Evolutionary conservation across 2,329 filamentous ascomycete genomes (phyloP).

Genomic region (Monosporascus sp.): DNA sequence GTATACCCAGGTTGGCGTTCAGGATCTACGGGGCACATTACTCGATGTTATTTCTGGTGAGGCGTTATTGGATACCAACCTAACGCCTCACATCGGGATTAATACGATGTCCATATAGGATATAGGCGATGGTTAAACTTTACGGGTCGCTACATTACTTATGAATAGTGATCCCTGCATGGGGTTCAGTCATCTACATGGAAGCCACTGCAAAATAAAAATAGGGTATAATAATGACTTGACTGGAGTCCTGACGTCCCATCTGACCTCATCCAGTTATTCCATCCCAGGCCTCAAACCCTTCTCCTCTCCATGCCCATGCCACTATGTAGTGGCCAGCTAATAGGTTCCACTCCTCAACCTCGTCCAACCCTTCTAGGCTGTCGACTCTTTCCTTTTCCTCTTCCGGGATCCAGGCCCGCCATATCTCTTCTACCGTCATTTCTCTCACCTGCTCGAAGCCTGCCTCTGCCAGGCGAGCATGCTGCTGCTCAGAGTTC

Average conservation of each 20-base stretch:
- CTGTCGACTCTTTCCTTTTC: conserved; percentile 77
- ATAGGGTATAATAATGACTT: background rate
- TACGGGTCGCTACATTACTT: no score
- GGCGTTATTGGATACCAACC: no score
- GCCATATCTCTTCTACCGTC: conserved; percentile 60
- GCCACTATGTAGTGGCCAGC: conserved; percentile 84
- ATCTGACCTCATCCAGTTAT: background rate
- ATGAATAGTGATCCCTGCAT: no score
- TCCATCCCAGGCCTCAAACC: conserved; percentile 23
- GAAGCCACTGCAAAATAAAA: background rate
- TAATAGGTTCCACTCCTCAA: conserved; percentile 88
- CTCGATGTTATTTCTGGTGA: background rate
- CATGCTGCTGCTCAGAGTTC: conserved; percentile 61
- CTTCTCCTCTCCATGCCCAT: conserved; percentile 72
- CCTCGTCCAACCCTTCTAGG: conserved; percentile 86
- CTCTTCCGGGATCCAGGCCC: conserved; percentile 59
- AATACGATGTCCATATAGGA: no score
- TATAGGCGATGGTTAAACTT: no score
- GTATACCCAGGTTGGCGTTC: background rate
- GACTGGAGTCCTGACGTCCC: background rate
- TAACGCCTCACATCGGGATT: no score
- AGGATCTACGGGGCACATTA: background rate
- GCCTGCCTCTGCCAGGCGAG: conserved; percentile 60
- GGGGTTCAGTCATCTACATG: background rate
- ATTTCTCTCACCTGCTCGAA: conserved; percentile 44